Percentiles rank a stretch among this genome's conserved stretches.
phyloP scores from a whole-genome alignment of 805 yeast species.

The Cyberlindnera suaveolens region DNA sequence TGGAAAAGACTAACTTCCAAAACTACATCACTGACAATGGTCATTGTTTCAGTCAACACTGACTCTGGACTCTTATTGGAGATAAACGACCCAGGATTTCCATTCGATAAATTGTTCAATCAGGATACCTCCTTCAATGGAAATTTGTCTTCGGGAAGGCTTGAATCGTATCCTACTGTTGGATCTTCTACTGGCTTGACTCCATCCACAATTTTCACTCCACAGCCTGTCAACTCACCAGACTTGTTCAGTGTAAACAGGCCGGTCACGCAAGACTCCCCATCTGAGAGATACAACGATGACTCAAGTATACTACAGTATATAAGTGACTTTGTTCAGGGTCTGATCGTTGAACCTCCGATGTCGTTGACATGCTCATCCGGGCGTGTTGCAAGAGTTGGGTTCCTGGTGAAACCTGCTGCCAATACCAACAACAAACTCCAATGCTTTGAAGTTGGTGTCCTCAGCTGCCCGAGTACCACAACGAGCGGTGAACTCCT shows the following conservation, averaged over 20 bases:
- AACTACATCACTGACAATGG: slow-evolving; percentile 47
- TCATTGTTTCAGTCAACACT: slow-evolving; percentile 63
- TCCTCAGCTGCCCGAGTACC: slow-evolving; percentile 68
- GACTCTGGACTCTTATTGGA: slow-evolving; percentile 41
- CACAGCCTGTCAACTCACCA: slow-evolving; percentile 23
- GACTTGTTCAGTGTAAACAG: slow-evolving; percentile 18
- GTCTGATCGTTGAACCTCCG: slow-evolving; percentile 51
- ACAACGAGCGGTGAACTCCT: slow-evolving; percentile 51
- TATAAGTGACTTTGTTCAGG: slow-evolving; percentile 45
- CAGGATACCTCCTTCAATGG: slow-evolving; percentile 17
- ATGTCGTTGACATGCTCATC: slow-evolving; percentile 68
- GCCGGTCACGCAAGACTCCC: slow-evolving; percentile 11
- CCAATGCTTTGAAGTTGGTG: slow-evolving; percentile 51
- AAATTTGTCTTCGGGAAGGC: slow-evolving; percentile 1
- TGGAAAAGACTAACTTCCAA: slow-evolving; percentile 70
- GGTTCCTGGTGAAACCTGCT: slow-evolving; percentile 49
- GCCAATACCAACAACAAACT: slow-evolving; percentile 23
- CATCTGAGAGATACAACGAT: slow-evolving; percentile 10
- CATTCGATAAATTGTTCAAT: slow-evolving; percentile 29
- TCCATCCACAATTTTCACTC: slow-evolving; percentile 22
- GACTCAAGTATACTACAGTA: slow-evolving; percentile 35
- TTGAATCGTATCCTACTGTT: slow-evolving; percentile 21
- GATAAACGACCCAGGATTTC: slow-evolving; percentile 26
- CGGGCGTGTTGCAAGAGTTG: slow-evolving; percentile 63
- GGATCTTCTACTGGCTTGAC: slow-evolving; percentile 24